Base-by-base conservation (phyloP, 768 basidiomycete genomes). In the Coprinellus aureogranulatus region DNA sequence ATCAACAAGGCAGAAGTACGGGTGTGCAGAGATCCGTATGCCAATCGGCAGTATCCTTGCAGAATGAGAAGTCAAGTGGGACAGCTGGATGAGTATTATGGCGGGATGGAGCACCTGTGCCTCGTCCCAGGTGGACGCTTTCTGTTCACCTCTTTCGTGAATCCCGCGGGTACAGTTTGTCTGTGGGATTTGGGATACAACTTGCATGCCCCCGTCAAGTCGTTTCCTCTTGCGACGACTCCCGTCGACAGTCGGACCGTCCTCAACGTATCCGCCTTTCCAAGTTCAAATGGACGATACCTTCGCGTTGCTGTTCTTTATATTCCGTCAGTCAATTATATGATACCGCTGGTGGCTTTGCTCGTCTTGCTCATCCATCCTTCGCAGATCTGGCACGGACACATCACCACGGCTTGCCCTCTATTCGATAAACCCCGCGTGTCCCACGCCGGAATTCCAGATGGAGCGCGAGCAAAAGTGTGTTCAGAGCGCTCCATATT, bases 51-150 rank as follows among this genome's bases (percentile, higher is more conserved):
- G n/a, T 22, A 23, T 6, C 26, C n/a, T 8, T 48, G 46, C 27
- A 8, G 46, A 14, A 48, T 4, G n/a, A 23, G 42, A n/a, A n/a
- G 9, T 8, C 8, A 23, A 8, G 46, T 9, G 10, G 11, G 22
- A 12, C 12, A 8, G n/a, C n/a, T n/a, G n/a, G 9, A 25, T 57
- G 54, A 22, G 41, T 50, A 52, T 41, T 58, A 64, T 37, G 25
- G 27, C 5, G 39, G 40, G 25, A 45, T 66, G n/a, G n/a, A n/a
- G n/a, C 64, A 60, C 42, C 59, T 72, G 27, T 57, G 70, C 26
- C 59, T 72, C 28, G 59, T 72, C 28, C 68, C 71, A 9, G 71
- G 71, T 18, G 71, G 71, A 8, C 69, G 71, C 1, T 72, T 64
- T 57, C 65, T 71, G 16, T 45, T 70, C 26, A 68, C 65, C 1